phyloP scores from a whole-genome alignment of 768 basidiomycete species.

The Strobilomyces echinocephalus region DNA sequence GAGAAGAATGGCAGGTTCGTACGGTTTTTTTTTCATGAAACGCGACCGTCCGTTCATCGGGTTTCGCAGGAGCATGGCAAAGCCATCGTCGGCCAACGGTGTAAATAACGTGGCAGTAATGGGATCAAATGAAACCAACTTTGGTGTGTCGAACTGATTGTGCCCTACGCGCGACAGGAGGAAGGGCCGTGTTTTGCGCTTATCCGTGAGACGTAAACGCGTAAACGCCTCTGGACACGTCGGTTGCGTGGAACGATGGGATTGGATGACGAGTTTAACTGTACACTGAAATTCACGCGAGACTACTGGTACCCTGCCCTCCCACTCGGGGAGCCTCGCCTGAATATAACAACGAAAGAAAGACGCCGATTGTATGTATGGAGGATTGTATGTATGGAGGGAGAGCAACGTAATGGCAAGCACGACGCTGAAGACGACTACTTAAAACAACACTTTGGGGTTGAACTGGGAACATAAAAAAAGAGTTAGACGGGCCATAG shows the following conservation, averaged over 20 bases:
- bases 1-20: constrained; percentile 86
- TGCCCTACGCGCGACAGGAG: background rate
- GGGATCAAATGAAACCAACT: background rate
- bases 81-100: constrained; percentile 77
- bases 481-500: constrained; percentile 16
- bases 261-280: constrained; percentile 9
- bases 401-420: constrained; percentile 24
- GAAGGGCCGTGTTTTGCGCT: background rate
- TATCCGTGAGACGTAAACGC: background rate
- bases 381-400: constrained; percentile 12
- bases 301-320: constrained; percentile 2
- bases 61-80: constrained; percentile 69
- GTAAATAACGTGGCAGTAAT: constrained; percentile 50
- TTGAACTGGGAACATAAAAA: constrained; percentile 18
- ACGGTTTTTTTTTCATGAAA: background rate
- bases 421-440: constrained; percentile 22
- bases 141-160: background rate
- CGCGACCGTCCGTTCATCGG: background rate
- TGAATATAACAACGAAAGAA: constrained; percentile 22
- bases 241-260: constrained; percentile 4
- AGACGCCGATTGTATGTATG: constrained; percentile 13
- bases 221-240: background rate
- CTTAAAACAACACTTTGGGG: constrained; percentile 25
- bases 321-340: constrained; percentile 5
- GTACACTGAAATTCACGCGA: constrained; percentile 9